Conservation (phyloP, 164 flowering plant species). For the Annona squamosa region DNA sequence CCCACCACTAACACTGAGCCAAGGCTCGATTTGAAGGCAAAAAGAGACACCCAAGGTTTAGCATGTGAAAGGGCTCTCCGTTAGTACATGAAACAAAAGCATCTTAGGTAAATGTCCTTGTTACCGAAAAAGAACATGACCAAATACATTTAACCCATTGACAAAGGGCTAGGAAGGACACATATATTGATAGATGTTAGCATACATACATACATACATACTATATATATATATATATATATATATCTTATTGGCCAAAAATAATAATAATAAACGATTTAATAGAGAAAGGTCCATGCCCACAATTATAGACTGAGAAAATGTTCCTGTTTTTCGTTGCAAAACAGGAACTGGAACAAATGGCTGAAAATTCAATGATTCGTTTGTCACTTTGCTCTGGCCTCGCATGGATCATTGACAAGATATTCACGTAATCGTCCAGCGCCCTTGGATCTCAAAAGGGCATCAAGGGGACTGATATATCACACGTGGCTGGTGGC, state of each 20-base stretch:
- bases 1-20: no score
- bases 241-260: no score
- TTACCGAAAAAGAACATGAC: neutral
- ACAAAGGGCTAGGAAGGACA: neutral
- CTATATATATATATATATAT: no score
- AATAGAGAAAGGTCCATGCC: neutral
- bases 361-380: neutral
- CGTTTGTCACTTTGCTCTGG: neutral
- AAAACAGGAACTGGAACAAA: no score
- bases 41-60: neutral
- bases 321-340: neutral
- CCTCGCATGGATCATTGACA: neutral
- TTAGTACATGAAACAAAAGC: neutral
- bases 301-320: neutral
- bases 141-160: neutral
- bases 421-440: neutral
- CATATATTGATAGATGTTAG: neutral
- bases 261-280: neutral
- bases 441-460: neutral
- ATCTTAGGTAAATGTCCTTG: neutral
- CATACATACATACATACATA: no score
- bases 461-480: neutral
- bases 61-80: neutral
- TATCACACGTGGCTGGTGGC: neutral
- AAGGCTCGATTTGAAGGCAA: no score